These are phyloP conservation scores for Ophioceras dolichostomum DNA, from an alignment of 2,329 filamentous ascomycete genomes.

Conservation along the genomic window DNA sequence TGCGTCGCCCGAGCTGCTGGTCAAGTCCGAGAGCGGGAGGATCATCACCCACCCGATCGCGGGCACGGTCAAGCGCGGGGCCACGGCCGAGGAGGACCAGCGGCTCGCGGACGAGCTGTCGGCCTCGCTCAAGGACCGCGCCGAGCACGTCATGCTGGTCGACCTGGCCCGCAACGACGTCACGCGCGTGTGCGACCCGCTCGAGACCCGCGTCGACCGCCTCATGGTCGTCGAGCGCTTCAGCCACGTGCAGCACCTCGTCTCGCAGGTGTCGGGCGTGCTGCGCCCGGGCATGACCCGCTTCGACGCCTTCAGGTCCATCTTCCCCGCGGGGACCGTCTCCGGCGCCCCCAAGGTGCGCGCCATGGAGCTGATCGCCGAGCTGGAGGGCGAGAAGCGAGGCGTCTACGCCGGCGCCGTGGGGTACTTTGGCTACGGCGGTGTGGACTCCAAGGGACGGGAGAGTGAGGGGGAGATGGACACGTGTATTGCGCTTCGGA, in stretches of 20 bases:
- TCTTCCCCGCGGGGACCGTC: conserved; percentile 94
- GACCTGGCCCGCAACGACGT: conserved; percentile 94
- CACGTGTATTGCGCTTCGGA: conserved; percentile 68
- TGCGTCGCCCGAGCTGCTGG: conserved; percentile 86
- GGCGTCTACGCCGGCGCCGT: conserved; percentile 94
- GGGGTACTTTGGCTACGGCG: conserved; percentile 87
- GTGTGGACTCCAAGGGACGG: conserved; percentile 43
- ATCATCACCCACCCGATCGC: conserved; percentile 97
- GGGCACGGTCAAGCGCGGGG: conserved; percentile 82
- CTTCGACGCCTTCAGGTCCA: conserved; percentile 91
- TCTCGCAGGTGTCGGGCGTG: conserved; percentile 90
- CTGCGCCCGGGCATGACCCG: conserved; percentile 71
- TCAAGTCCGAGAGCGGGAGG: conserved; percentile 69
- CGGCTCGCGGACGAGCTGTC: conserved; percentile 64
- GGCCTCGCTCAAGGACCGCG: conserved; percentile 77
- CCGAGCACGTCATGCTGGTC: conserved; percentile 95
- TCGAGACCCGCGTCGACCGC: conserved; percentile 80
- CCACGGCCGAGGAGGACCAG: conserved; percentile 70
- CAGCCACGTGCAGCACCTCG: conserved; percentile 93
- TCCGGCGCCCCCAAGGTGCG: conserved; percentile 91
- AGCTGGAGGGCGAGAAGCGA: conserved; percentile 86
- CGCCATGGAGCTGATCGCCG: conserved; percentile 94
- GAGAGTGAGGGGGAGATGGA: conserved; percentile 80
- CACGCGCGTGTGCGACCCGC: conserved; percentile 87
- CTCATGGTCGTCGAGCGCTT: conserved; percentile 93